Base-by-base conservation (phyloP, 192 early-diverging fungal genomes). In the Backusella tarrabulga region DNA sequence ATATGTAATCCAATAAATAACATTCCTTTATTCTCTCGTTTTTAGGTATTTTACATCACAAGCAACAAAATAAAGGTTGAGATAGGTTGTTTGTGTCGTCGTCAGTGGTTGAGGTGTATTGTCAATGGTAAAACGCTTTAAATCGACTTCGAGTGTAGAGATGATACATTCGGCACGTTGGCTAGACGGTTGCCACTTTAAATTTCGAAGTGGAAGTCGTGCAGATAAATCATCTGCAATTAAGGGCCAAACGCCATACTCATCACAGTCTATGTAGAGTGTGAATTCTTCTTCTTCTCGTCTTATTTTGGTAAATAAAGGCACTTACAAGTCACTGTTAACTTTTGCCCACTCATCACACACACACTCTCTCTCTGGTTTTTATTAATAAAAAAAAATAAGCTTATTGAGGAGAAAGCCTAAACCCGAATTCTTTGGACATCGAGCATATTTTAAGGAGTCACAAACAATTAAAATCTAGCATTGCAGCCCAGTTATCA, bases 1-100 rank as follows among this genome's bases (percentile, higher is more conserved):
- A 76, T 34, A 9, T 32, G 0, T 54, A 32, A 8, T 29, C 50
- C 14, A 83, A 72, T 50, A 40, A 26, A 44, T 56, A 19, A 75
- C 38, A 17, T 42, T 29, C 11, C 38, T 4, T 23, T 38, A 4
- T 23, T 71, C 38, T 4, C 38, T 38, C 11, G 21, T 44, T 36
- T 44, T n/a, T 12, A 69, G 38, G 9, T 32, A 14, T 34, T 17
- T 80, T 85, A 95, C 94, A 79, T 95, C 93, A 72, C 90, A 93
- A 36, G 85, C 84, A 44, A 95, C 92, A 79, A 97, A 90, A 76
- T 91, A 96, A 12, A 97, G 78, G 81, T 97, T 93, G 19, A 95
- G 76, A 60, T 92, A 94, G 11, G 89, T 90, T 42, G 90, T 90
- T 72, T 87, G 86, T 42, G 83, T 81, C 14, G 80, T 69, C 7